A percentile compares a stretch with the other conserved stretches of the same genome.
phyloP scores from a whole-genome alignment of 2,329 filamentous ascomycete species.

The Exophiala lecanii-corni region DNA sequence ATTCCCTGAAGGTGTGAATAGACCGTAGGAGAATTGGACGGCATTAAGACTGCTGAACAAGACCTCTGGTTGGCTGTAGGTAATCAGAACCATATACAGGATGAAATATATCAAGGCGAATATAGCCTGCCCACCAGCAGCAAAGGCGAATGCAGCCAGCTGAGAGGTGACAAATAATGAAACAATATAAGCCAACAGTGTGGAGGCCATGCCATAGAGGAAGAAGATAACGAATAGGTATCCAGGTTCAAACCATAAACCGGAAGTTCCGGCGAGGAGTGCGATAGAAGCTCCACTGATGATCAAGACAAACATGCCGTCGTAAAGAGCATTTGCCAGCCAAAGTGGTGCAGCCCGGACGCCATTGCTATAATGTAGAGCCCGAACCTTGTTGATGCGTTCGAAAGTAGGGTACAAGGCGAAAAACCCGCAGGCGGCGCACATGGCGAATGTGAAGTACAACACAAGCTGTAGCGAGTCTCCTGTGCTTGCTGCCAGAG shows the following conservation, averaged over 20 bases:
- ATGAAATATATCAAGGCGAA: constrained; percentile 18
- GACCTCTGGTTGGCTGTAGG: constrained; percentile 6
- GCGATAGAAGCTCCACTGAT: constrained; percentile 10
- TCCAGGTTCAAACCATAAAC: constrained; percentile 7
- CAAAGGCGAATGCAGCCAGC: constrained; percentile 21
- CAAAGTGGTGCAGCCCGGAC: constrained; percentile 15
- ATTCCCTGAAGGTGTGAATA: constrained; percentile 20
- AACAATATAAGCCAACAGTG: constrained; percentile 16
- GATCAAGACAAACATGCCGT: constrained; percentile 15
- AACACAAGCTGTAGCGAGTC: constrained; percentile 73
- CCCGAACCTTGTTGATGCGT: constrained; percentile 11
- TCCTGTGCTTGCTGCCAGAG: constrained; percentile 63
- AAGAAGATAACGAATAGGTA: constrained; percentile 18
- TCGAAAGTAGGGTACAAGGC: constrained; percentile 45
- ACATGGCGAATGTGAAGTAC: constrained; percentile 74
- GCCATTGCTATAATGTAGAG: constrained; percentile 22
- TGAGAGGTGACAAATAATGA: constrained; percentile 18
- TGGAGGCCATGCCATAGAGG: constrained; percentile 18
- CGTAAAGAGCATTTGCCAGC: constrained; percentile 20
- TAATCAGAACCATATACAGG: constrained; percentile 10
- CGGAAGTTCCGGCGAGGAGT: constrained; percentile 1
- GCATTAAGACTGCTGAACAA: constrained; percentile 10
- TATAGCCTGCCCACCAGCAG: constrained; percentile 16
- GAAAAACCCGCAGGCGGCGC: constrained; percentile 79
- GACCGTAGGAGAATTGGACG: constrained; percentile 17